These are phyloP conservation scores for Hanseniaspora pseudoguilliermondii DNA, from an alignment of 805 yeast genomes.

Conservation along the genomic window DNA sequence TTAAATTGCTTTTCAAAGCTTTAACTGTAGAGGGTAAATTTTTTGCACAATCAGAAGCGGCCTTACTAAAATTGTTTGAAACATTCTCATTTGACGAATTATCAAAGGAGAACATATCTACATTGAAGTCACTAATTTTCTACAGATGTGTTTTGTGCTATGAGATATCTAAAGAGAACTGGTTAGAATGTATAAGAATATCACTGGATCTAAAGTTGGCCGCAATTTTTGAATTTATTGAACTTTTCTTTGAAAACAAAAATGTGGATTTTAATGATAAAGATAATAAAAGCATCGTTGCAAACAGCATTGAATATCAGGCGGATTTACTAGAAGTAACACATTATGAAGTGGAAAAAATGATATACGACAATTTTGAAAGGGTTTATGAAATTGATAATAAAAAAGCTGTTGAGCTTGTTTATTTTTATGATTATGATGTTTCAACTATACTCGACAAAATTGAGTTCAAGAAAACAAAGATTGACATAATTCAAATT, in stretches of 20 bases:
- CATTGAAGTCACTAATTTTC: slow-evolving; percentile 19
- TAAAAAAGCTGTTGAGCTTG: background rate
- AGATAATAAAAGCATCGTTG: too few relatives aligned
- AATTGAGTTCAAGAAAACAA: background rate
- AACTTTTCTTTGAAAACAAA: background rate
- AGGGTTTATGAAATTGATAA: background rate
- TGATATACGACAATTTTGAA: slow-evolving; percentile 1
- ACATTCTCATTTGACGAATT: slow-evolving; percentile 20
- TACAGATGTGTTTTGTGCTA: slow-evolving; percentile 21
- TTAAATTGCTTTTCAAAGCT: slow-evolving; percentile 32
- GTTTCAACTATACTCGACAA: background rate
- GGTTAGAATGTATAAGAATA: slow-evolving; percentile 4
- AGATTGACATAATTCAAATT: background rate
- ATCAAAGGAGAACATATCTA: slow-evolving; percentile 18
- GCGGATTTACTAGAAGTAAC: background rate
- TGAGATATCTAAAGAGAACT: slow-evolving; percentile 14
- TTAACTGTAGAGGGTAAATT: slow-evolving; percentile 23
- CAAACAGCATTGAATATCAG: too few relatives aligned
- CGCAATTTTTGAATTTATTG: background rate
- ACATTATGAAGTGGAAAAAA: background rate
- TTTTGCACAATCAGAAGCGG: slow-evolving; percentile 57
- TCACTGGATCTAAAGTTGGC: background rate
- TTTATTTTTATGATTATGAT: slow-evolving; percentile 3
- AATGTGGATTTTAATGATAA: background rate
- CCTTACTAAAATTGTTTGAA: slow-evolving; percentile 59